Evolutionary conservation across 2,329 filamentous ascomycete species (phyloP), one percentile per base, ranked within the genome.

Genomic region (Beauveria asiatica): DNA sequence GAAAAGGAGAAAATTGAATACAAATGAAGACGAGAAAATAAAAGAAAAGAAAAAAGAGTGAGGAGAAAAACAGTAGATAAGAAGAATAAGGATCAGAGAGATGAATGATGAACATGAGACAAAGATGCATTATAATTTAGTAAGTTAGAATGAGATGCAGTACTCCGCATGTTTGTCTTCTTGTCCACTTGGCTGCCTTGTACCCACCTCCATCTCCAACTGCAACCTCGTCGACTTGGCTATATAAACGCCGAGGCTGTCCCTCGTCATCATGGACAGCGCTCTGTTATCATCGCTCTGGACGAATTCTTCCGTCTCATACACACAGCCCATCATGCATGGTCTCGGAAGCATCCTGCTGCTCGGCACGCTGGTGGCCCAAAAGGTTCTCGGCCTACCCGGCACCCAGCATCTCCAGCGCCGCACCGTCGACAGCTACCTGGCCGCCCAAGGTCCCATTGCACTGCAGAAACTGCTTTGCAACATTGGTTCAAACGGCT

Each of bases 401-500:
- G 64, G 69, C 30, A 59, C 39, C 69, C 65, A 62, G 51, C 23
- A 46, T 56, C 66, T 69, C 23, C 71, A 76, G 46, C 71, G 66
- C 67, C 70, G 33, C 53, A 73, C 75, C 25, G 77, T 84, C 16
- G 78, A 82, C 64, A 73, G 74, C 37, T 86, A 81, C 68, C 75
- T 86, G 64, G 69, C 75, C 33, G 76, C 73, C 0, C 78, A 86
- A 69, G 77, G 74, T 17, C 75, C 79, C 8, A 75, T 83, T 65
- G 80, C 83, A 3, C 67, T 83, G 30, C 68, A 73, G 10, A 74
- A 80, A 61, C 72, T 86, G 27, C 69, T 85, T 42, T 83, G 80
- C 72, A 86, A 86, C 67, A 84, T 86, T 63, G 83, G 84, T 3
- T 70, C 80, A 10, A 70, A 70, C 59, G 83, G 83, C 27, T 80